A percentile compares a stretch with the other conserved stretches of the same genome.
These are phyloP conservation scores for Peronosclerospora sorghi DNA, from an alignment of 352 stramenopile genomes.

Conservation along the genomic window DNA sequence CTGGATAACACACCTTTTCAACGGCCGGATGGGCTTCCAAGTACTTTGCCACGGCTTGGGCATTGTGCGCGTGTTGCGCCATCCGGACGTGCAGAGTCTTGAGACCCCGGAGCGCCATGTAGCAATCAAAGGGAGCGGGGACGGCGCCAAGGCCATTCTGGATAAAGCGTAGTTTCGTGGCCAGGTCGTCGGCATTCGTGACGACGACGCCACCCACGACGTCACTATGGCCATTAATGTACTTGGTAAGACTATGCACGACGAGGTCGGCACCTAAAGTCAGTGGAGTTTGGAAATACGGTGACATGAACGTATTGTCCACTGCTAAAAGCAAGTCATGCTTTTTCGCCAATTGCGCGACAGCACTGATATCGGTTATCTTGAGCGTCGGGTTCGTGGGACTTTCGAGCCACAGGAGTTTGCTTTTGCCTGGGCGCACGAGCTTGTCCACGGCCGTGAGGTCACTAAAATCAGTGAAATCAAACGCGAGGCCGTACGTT, in stretches of 20 bases:
- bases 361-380: slow-evolving; percentile 88
- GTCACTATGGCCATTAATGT: slow-evolving; percentile 93
- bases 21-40: slow-evolving; percentile 84
- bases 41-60: slow-evolving; percentile 85
- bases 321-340: slow-evolving; percentile 84
- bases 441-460: slow-evolving; percentile 61
- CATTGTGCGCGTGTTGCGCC: slow-evolving; percentile 91
- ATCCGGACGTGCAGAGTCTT: slow-evolving; percentile 93
- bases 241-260: slow-evolving; percentile 93
- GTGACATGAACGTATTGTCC: slow-evolving; percentile 92
- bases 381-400: slow-evolving; percentile 93
- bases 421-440: slow-evolving; percentile 82
- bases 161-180: slow-evolving; percentile 91
- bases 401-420: slow-evolving; percentile 90
- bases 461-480: slow-evolving; percentile 91
- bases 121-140: slow-evolving; percentile 89
- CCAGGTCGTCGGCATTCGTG: slow-evolving; percentile 87
- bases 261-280: slow-evolving; percentile 87
- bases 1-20: slow-evolving; percentile 89
- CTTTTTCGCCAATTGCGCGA: slow-evolving; percentile 84
- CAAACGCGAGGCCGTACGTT: slow-evolving; percentile 88
- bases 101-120: slow-evolving; percentile 90
- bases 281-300: slow-evolving; percentile 89
- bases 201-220: slow-evolving; percentile 88
- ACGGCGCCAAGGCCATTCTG: slow-evolving; percentile 89